phyloP scores from a whole-genome alignment of 352 stramenopile species.

The Paralagenidium karlingii region DNA sequence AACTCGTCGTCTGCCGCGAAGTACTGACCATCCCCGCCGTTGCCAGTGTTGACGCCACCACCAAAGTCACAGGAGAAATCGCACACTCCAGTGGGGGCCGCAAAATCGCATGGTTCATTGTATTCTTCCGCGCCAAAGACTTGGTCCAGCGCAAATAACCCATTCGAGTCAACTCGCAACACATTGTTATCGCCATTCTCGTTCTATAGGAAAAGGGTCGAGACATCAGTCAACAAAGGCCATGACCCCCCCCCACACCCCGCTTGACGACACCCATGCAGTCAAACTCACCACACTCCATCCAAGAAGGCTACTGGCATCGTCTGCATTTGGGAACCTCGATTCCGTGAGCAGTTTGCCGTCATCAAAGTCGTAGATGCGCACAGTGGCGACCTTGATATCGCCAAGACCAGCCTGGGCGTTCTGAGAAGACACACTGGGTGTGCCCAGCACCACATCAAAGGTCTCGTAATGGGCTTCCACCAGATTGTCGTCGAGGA shows the following conservation, averaged over 20 bases:
- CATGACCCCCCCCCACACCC: too few species aligned
- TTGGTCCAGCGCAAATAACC: constrained; percentile 41
- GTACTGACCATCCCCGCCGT: too few species aligned
- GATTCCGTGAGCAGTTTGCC: constrained; percentile 11
- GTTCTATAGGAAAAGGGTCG: too few species aligned
- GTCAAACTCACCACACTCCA: constrained; percentile 54
- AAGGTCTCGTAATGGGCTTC: constrained; percentile 42
- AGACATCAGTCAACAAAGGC: too few species aligned
- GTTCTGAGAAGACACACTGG: too few species aligned
- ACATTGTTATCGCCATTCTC: constrained; percentile 23
- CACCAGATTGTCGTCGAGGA: constrained; percentile 27
- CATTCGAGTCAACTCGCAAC: constrained; percentile 34
- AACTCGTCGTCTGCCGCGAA: constrained; percentile 5
- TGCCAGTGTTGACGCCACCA: constrained; percentile 13
- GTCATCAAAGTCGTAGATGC: constrained; percentile 55
- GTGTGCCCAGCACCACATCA: constrained; percentile 18
- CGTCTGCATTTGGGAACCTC: constrained; percentile 12
- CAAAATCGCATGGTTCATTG: constrained; percentile 46
- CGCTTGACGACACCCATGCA: too few species aligned
- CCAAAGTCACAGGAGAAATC: constrained; percentile 35
- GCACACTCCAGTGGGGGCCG: constrained; percentile 32
- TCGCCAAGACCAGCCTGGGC: constrained; percentile 15
- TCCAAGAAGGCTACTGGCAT: constrained; percentile 6
- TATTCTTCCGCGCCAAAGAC: constrained; percentile 49
- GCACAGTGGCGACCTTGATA: constrained; percentile 16